Base-by-base conservation (phyloP, 148 eudicot genomes). In the Fagopyrum homotropicum region DNA sequence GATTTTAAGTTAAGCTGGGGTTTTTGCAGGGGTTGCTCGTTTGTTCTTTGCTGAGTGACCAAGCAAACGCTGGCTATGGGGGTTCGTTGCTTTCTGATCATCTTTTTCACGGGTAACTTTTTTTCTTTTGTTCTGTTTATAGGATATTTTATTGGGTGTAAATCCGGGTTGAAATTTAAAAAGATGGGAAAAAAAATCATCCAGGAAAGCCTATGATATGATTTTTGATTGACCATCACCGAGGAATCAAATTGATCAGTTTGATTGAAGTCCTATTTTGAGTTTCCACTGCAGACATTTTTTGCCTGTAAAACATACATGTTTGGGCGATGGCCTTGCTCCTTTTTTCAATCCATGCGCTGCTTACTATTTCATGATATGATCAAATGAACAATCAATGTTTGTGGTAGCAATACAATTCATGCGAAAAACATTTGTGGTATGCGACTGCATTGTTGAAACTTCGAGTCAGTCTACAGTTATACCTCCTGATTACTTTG, bases 11-110 rank as follows among this genome's bases (percentile, higher is more conserved):
- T 63, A 29, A 43, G 44, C 35, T 43, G n/a, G 71, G 43, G 12
- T 66, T 66, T 43, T 66, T 66, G 71, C 71, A 66, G 71, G 71
- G 71, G 7, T 66, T 66, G 47, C 71, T 66, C 71, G 47, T 66
- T 66, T 63, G 69, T 35, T 43, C 71, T 40, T 5, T 66, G 47
- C 30, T 66, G 71, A 66, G 71, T 66, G 46, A 35, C 15, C 71
- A 66, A 66, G 46, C 30, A 43, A 43, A 9, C 71, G 71, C 47
- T 63, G 69, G 69, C 45, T 30, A 63, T 63, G 69, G 45, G n/a
- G 26, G 40, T 63, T 63, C 69, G 10, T 44, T 29, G 45, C 1
- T 30, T 30, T 4, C 44, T 63, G 69, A 30, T 63, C 9, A 29
- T 63, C 35, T 44, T 12, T 29, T 29, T 63, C 44, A 43, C 7